Conservation (phyloP, 768 basidiomycete species). For the Tubosaeta sp. region DNA sequence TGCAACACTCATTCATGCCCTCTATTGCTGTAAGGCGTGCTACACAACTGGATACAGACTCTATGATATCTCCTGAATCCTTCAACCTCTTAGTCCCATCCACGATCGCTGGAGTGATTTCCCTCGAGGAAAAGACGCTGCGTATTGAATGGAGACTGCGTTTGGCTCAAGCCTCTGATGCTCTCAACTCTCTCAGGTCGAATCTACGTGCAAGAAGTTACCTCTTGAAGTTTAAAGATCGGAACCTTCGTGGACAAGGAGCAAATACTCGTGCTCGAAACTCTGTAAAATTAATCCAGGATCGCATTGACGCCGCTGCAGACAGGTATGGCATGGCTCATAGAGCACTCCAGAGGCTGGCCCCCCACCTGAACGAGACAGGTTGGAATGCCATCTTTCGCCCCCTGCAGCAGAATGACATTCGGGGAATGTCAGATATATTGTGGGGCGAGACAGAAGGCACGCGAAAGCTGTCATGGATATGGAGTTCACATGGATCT, state of each 20-base stretch:
- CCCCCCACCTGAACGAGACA: background rate
- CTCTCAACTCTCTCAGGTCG: background rate
- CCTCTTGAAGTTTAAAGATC: slow-evolving; percentile 4
- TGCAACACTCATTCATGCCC: background rate
- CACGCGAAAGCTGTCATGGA: background rate
- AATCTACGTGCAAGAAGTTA: slow-evolving; percentile 6
- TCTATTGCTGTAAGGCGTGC: background rate
- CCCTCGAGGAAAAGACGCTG: too few relatives aligned
- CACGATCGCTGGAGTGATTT: too few relatives aligned
- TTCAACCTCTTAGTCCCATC: too few relatives aligned
- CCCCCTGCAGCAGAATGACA: background rate
- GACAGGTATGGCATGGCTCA: background rate
- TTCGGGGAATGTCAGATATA: background rate
- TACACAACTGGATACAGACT: too few relatives aligned
- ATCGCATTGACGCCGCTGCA: background rate
- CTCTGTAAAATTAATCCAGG: background rate
- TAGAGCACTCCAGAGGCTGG: background rate
- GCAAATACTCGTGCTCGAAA: background rate
- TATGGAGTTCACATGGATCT: background rate
- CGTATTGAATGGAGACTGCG: slow-evolving; percentile 4
- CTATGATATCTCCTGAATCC: too few relatives aligned
- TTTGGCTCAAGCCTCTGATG: slow-evolving; percentile 1
- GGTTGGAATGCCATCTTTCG: background rate
- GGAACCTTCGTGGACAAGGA: slow-evolving; percentile 3
- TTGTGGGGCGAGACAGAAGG: background rate